Base-by-base conservation (phyloP, 495 filamentous ascomycete species). In the Talaromyces ruber region DNA sequence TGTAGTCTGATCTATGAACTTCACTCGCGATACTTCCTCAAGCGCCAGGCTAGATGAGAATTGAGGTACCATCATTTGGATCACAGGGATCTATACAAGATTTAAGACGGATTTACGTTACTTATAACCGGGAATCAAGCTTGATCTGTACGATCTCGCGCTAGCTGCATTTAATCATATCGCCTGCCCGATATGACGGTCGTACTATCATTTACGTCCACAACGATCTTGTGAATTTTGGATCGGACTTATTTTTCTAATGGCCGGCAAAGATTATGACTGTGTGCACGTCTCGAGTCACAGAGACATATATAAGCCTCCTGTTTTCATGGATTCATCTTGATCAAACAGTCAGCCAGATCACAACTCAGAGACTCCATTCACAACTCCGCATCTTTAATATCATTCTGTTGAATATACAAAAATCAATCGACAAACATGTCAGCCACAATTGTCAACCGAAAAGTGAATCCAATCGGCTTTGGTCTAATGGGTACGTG, bases 401-500 rank as follows among this genome's bases (percentile, higher is more conserved):
- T 11, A 26, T 29, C 22, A 28, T 28, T 11, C 16, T 26, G 3
- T 16, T 22, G 6, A 54, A 5, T 54, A 26, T n/a, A 30, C 25
- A 8, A 55, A 9, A 24, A 59, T 16, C 14, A n/a, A n/a, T n/a
- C n/a, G n/a, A n/a, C n/a, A n/a, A n/a, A n/a, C n/a, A 60, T 60
- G 58, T 50, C 58, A 28, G 22, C 26, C 9, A 60, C 26, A 51
- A 43, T 60, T 51, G 58, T 29, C 52, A 61, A 63, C 22, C 74
- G 64, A 26, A 28, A 60, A 30, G 64, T 73, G 8, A 72, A 70
- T 3, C 43, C 62, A 26, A 72, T 63, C 8, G 72, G 70, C 9
- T 60, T 64, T 26, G 70, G 71, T 18, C 60, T 73, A 8, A 64
- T 74, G 72, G 62, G 62, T 63, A 61, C 45, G 30, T 24, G 22